A percentile compares a stretch with the other conserved stretches of the same genome.
Conservation (phyloP, 2,329 filamentous ascomycete species). For the Fusarium foetens region DNA sequence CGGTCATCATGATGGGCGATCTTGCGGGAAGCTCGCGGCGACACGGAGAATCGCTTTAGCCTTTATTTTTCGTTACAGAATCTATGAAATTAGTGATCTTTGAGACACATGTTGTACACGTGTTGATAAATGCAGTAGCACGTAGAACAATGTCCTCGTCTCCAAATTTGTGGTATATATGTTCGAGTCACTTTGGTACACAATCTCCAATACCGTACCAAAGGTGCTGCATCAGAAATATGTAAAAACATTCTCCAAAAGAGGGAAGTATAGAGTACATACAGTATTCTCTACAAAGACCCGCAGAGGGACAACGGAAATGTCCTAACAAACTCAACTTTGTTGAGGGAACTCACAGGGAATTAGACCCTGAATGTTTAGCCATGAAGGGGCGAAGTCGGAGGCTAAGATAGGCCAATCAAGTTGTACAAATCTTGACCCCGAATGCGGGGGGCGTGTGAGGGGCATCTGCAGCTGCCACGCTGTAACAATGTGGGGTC, state of each 20-base stretch:
- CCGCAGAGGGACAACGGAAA: background rate
- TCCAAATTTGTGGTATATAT: background rate
- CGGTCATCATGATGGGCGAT: conserved; percentile 16
- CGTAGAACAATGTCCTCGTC: background rate
- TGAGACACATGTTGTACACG: background rate
- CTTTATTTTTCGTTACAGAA: background rate
- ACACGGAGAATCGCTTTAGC: conserved; percentile 21
- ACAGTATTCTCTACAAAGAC: background rate
- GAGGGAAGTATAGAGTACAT: background rate
- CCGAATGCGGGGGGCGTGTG: conserved; percentile 42
- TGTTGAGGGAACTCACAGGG: conserved; percentile 32
- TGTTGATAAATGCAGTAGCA: background rate
- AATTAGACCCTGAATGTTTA: conserved; percentile 29
- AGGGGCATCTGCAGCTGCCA: conserved; percentile 36
- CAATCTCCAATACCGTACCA: background rate
- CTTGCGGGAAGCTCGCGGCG: conserved; percentile 31
- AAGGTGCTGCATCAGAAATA: background rate
- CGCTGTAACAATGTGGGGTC: conserved; percentile 1
- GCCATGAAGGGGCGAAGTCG: conserved; percentile 13
- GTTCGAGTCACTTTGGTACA: background rate
- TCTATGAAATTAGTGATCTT: background rate
- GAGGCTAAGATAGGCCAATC: conserved; percentile 27
- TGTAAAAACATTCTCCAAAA: background rate
- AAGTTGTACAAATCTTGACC: conserved; percentile 16
- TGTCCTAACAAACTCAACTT: background rate